Evolutionary conservation across 1,284 basidiomycete genomes (phyloP), one percentile per base, ranked within the genome.

Genomic region (Pseudozyma sp.): DNA sequence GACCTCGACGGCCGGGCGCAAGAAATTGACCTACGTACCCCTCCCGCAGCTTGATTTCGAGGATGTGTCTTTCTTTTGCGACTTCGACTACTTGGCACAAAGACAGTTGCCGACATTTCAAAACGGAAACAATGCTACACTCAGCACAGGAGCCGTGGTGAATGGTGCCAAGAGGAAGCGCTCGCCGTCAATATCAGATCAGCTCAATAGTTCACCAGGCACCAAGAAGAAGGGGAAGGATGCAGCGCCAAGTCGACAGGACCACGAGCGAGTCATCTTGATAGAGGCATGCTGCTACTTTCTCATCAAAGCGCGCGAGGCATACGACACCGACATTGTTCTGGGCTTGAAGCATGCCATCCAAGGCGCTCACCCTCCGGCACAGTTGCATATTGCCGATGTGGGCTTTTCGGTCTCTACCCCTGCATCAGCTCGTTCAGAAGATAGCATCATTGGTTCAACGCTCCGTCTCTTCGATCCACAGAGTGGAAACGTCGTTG

Each of bases 41-140:
- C 13, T 75, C n/a, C n/a, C 50, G 1, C 52, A 53, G 4, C 47
- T 75, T 40, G 68, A 75, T 24, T 75, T 75, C 31, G 72, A 75
- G 35, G 68, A 75, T 29, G 67, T 70, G 10, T 70, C 72, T 6
- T 64, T 44, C 55, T 70, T 40, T 24, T 43, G 67, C 56, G 34
- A 75, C 47, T 68, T 74, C 29, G 51, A 42, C 24, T 42, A 33
- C 31, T 44, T 72, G 8, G 40, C 51, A 2, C 24, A 46, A 24
- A 24, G 24, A 24, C 24, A 24, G 24, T 24, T 37, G 35, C 35
- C 35, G 9, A 37, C 35, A 37, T 24, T 24, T 24, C 24, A 24
- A 24, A 24, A 24, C 24, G 24, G 24, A 24, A 24, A 24, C 2
- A 24, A 24, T 24, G 24, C 24, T 24, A 24, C 24, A 4, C 24